Evolutionary conservation across 305 asterid genomes (phyloP), one percentile per base, ranked within the genome.

Genomic region (Andrographis paniculata): DNA sequence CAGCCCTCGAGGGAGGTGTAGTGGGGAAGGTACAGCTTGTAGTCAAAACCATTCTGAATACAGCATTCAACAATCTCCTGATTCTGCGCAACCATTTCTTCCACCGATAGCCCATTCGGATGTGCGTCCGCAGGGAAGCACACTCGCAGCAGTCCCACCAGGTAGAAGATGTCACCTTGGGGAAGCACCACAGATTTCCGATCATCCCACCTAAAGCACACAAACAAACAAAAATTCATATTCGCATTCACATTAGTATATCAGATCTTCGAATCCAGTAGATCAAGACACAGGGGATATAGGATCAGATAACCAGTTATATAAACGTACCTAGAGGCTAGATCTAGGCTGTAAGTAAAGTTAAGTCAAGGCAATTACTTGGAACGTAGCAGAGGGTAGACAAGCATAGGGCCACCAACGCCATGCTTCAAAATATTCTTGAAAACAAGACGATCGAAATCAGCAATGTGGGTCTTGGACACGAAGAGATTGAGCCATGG

Each of bases 401-500:
- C 62, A 20, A 89, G 73, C 60, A 89, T 74, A 3, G 97, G 97
- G 42, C 97, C 97, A 39, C 93, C 95, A n/a, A 89, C 68, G 41
- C 97, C 97, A 47, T 70, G 69, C 64, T 64, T 65, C 76, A 89
- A 66, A 49, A 80, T 76, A 49, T 82, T 69, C 62, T 76, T 79
- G 64, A 89, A 85, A 18, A 89, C 73, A 48, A 78, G n/a, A 0
- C 74, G 79, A 64, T 89, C 85, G 38, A 89, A 89, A 16, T 67
- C 52, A 14, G 62, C 73, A n/a, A 89, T 78, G 70, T 82, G 71
- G 0, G 22, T 28, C 63, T 76, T 76, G 62, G 97, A 78, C 18
- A 89, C 73, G 10, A 89, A 85, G 28, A 89, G 64, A 61, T 89
- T 89, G 48, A 89, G 94, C 97, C 97, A 89, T 1, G 97, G 95